phyloP scores from a whole-genome alignment of 1,284 basidiomycete genomes.

The Blastosporella zonata region DNA sequence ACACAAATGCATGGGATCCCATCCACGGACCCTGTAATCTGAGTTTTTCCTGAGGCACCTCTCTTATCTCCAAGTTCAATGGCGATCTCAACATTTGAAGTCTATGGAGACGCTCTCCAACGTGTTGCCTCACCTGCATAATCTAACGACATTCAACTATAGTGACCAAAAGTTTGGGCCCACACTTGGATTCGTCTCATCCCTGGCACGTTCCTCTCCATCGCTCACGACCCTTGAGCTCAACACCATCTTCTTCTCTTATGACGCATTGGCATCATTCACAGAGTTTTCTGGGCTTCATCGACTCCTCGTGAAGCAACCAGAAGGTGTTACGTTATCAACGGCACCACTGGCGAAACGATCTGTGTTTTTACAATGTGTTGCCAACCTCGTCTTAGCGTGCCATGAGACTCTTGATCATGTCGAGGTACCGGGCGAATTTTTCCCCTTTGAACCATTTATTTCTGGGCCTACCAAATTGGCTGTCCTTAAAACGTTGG shows the following conservation, averaged over 20 bases:
- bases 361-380: conserved; percentile 9
- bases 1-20: background rate
- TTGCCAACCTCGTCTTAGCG: conserved; percentile 11
- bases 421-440: conserved; percentile 18
- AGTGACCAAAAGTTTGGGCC: conserved; percentile 10
- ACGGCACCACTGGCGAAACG: conserved; percentile 14
- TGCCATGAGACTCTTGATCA: conserved; percentile 11
- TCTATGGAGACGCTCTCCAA: conserved; percentile 8
- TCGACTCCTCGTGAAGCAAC: conserved; percentile 12
- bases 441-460: conserved; percentile 5
- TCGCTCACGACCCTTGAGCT: conserved; percentile 13
- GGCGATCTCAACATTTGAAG: conserved; percentile 12
- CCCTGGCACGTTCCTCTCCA: conserved; percentile 11
- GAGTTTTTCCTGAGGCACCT: conserved; percentile 6
- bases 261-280: conserved; percentile 11
- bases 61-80: conserved; percentile 12
- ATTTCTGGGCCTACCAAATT: conserved; percentile 4
- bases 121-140: conserved; percentile 10
- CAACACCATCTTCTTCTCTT: conserved; percentile 14
- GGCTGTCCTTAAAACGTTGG: conserved; percentile 9
- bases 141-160: conserved; percentile 13
- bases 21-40: background rate
- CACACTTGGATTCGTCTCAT: conserved; percentile 7
- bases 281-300: conserved; percentile 14
- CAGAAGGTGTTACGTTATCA: conserved; percentile 10